phyloP scores from a whole-genome alignment of 148 eudicot genomes.

The Cornus suecica region DNA sequence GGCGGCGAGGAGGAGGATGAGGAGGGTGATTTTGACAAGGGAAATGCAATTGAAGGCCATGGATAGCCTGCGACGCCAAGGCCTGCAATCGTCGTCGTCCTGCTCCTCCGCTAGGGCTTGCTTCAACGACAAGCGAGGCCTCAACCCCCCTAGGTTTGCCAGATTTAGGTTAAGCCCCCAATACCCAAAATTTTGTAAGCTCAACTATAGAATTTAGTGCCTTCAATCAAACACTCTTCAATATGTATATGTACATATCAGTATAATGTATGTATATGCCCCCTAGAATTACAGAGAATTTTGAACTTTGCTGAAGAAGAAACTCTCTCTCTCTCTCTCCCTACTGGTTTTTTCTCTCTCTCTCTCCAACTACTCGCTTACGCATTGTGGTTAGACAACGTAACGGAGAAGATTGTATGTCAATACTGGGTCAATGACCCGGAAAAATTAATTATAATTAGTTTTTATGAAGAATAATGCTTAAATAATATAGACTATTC shows the following conservation, averaged over 20 bases:
- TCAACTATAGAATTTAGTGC: neutral
- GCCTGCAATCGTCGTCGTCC: constrained; percentile 36
- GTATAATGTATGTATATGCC: neutral
- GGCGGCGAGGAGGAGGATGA: constrained; percentile 56
- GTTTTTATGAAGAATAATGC: no score
- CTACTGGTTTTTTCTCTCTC: neutral
- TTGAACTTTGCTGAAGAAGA: neutral
- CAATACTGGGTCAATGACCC: no score
- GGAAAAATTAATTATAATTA: no score
- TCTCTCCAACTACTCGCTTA: neutral
- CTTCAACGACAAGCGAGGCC: constrained; percentile 42
- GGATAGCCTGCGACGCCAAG: constrained; percentile 55
- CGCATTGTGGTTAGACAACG: neutral
- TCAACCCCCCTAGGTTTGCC: constrained; percentile 29
- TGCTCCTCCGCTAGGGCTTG: constrained; percentile 33
- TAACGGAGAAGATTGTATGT: neutral
- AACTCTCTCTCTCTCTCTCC: neutral
- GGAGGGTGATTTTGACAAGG: constrained; percentile 41
- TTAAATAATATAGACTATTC: no score
- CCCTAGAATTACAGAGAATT: no score
- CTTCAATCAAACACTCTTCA: no score
- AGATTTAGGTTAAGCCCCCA: constrained; percentile 14
- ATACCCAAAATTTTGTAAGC: neutral
- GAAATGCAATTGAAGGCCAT: constrained; percentile 67
- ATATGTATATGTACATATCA: no score